phyloP scores from a whole-genome alignment of 257 asterid genomes.

The Forsythia viridissima region DNA sequence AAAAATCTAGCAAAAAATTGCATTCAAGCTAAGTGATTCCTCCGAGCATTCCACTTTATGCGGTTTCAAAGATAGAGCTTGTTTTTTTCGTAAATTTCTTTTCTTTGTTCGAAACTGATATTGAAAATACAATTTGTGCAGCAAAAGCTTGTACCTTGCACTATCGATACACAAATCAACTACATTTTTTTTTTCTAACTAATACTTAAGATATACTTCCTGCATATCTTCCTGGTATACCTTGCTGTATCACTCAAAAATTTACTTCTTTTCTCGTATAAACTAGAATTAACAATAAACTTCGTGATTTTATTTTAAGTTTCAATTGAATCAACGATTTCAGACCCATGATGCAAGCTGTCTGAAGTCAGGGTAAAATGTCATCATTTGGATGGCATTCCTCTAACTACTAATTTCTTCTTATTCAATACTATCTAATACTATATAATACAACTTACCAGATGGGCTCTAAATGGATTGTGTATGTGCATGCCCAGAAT shows the following conservation, averaged over 20 bases:
- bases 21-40: background rate
- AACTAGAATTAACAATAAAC: background rate
- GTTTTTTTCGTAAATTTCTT: background rate
- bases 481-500: too few species aligned
- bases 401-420: too few species aligned
- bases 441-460: too few species aligned
- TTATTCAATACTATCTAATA: too few species aligned
- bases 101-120: slow-evolving; percentile 11
- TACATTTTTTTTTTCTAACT: background rate
- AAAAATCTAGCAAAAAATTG: slow-evolving; percentile 7
- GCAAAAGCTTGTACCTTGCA: background rate
- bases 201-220: background rate
- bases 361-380: too few species aligned
- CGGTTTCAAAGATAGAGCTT: slow-evolving; percentile 11
- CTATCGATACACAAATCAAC: background rate
- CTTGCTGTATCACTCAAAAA: background rate
- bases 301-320: too few species aligned
- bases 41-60: background rate
- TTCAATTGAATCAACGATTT: too few species aligned
- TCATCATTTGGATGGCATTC: too few species aligned
- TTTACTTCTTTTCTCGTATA: background rate
- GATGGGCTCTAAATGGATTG: too few species aligned
- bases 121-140: slow-evolving; percentile 11
- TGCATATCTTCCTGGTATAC: background rate
- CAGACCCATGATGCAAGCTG: too few species aligned